These are phyloP conservation scores for Jackrogersella minutella DNA, from an alignment of 495 filamentous ascomycete genomes.

Conservation along the genomic window DNA sequence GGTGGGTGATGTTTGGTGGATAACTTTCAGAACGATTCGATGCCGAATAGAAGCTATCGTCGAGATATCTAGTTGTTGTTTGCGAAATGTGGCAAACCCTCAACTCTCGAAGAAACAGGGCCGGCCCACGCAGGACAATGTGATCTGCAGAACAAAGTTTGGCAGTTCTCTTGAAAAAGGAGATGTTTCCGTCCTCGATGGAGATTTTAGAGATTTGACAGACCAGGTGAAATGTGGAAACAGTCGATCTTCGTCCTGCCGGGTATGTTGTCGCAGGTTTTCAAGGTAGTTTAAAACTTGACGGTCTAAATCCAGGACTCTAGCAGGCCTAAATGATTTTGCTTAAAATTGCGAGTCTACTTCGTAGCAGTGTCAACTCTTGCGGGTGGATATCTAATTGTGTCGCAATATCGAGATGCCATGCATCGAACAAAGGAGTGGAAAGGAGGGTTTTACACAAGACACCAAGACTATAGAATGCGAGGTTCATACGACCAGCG, in stretches of 20 bases:
- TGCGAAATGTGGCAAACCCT: slow-evolving; percentile 17
- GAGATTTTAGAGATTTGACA: slow-evolving; percentile 5
- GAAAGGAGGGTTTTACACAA: slow-evolving; percentile 13
- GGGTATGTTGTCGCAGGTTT: slow-evolving; percentile 39
- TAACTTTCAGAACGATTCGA: slow-evolving; percentile 12
- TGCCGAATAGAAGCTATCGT: slow-evolving; percentile 14
- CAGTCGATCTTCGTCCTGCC: slow-evolving; percentile 38
- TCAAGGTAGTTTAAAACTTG: slow-evolving; percentile 25
- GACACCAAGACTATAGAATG: slow-evolving; percentile 14
- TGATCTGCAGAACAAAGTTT: slow-evolving; percentile 47
- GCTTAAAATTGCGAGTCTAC: slow-evolving; percentile 32
- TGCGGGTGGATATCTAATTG: slow-evolving; percentile 20
- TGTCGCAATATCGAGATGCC: slow-evolving; percentile 25
- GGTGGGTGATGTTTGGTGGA: neutral
- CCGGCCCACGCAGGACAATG: slow-evolving; percentile 32
- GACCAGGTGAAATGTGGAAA: slow-evolving; percentile 33
- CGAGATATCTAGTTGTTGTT: slow-evolving; percentile 10
- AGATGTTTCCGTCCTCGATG: slow-evolving; percentile 38
- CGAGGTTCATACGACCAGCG: slow-evolving; percentile 20
- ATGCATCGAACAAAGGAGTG: slow-evolving; percentile 12
- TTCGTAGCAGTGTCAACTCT: slow-evolving; percentile 6
- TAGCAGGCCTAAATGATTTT: slow-evolving; percentile 26
- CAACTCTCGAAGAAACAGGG: slow-evolving; percentile 20
- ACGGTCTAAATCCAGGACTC: slow-evolving; percentile 26
- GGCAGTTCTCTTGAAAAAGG: slow-evolving; percentile 18